These are phyloP conservation scores for Trametes cingulata DNA, from an alignment of 768 basidiomycete genomes.

Conservation along the genomic window DNA sequence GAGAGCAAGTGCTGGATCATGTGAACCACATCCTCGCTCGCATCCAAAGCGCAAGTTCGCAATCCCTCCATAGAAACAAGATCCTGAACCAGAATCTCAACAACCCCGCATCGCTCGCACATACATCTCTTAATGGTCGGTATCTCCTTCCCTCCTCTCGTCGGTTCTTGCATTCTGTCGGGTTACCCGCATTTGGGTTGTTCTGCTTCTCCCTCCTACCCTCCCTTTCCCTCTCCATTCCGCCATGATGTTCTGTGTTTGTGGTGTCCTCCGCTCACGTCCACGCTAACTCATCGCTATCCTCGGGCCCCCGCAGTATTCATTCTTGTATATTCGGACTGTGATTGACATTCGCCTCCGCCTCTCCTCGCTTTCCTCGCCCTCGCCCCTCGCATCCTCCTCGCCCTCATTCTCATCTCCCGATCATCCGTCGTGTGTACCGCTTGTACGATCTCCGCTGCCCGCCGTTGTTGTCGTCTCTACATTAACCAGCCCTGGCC, in stretches of 20 bases:
- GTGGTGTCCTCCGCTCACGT: slow-evolving; percentile 5
- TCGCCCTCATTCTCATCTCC: not conserved
- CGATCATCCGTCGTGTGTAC: slow-evolving; percentile 22
- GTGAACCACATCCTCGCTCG: slow-evolving; percentile 47
- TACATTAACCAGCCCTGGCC: not conserved
- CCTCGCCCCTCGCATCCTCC: not conserved
- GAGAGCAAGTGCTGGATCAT: slow-evolving; percentile 53
- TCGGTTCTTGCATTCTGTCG: slow-evolving; percentile 3
- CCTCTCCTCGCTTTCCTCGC: not conserved
- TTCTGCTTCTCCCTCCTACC: slow-evolving; percentile 1
- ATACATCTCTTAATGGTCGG: slow-evolving; percentile 22
- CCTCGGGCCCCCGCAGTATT: slow-evolving; percentile 18
- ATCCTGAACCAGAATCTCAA: not conserved
- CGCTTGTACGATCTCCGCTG: slow-evolving; percentile 24
- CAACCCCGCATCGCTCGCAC: slow-evolving; percentile 13
- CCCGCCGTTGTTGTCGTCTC: slow-evolving; percentile 21
- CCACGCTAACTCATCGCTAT: slow-evolving; percentile 19
- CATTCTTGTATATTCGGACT: slow-evolving; percentile 26
- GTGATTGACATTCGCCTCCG: slow-evolving; percentile 14
- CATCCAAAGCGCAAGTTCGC: not conserved
- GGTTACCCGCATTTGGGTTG: slow-evolving; percentile 3
- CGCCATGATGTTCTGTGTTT: not conserved
- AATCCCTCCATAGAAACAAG: slow-evolving; percentile 19
- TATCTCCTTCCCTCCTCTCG: not conserved
- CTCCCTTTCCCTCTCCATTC: slow-evolving; percentile 17